phyloP scores from a whole-genome alignment of 306 rosid species.

The Parietaria judaica region DNA sequence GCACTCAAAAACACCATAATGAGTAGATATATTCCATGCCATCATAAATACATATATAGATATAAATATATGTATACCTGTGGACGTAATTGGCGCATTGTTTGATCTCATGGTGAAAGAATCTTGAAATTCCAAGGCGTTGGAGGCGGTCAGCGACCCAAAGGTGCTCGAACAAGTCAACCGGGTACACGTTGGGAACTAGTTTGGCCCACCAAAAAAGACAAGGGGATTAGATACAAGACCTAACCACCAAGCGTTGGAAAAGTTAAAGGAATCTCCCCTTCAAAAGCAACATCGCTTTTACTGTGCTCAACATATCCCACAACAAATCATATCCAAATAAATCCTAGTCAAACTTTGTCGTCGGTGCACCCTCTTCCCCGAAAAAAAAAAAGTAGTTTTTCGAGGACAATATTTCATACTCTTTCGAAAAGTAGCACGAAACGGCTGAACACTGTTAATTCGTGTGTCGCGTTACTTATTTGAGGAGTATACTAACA shows the following conservation, averaged over 20 bases:
- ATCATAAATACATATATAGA: background rate
- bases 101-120: slow-evolving; percentile 47
- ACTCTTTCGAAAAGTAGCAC: too few species aligned
- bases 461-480: too few species aligned
- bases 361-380: too few species aligned
- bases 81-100: slow-evolving; percentile 49
- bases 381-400: too few species aligned
- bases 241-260: background rate
- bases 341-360: too few species aligned
- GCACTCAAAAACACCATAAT: background rate
- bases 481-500: too few species aligned
- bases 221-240: background rate
- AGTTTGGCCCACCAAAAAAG: background rate
- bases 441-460: too few species aligned
- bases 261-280: background rate
- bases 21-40: background rate
- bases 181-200: slow-evolving; percentile 86
- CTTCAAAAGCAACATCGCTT: background rate
- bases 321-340: too few species aligned
- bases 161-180: slow-evolving; percentile 77
- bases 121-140: slow-evolving; percentile 72
- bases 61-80: slow-evolving; percentile 34
- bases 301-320: too few species aligned
- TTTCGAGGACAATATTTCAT: too few species aligned
- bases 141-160: slow-evolving; percentile 81